Conservation (phyloP, 2,329 filamentous ascomycete genomes). For the Chrysoporthe deuterocubensis region DNA sequence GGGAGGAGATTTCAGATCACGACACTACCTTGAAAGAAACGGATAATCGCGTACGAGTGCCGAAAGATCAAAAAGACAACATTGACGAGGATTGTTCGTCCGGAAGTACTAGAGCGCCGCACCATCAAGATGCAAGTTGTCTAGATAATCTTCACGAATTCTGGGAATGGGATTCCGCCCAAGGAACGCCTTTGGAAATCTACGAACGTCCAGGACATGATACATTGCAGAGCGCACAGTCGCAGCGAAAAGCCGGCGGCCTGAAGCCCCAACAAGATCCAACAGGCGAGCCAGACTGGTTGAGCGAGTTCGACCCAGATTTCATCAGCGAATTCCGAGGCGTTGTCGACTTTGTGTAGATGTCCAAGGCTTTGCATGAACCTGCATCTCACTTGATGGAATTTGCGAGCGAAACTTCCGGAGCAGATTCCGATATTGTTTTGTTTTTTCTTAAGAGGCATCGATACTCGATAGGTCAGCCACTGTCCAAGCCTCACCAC, state of each 20-base stretch:
- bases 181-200: not conserved
- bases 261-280: not conserved
- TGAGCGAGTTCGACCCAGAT: constrained; percentile 21
- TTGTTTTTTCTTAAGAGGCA: not conserved
- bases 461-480: not conserved
- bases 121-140: no score
- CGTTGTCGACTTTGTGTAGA: constrained; percentile 25
- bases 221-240: not conserved
- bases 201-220: no score
- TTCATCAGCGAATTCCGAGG: constrained; percentile 21
- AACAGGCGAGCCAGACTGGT: constrained; percentile 14
- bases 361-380: not conserved
- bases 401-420: not conserved
- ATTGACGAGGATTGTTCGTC: not conserved
- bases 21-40: no score
- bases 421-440: no score
- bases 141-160: no score
- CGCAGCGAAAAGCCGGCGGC: not conserved
- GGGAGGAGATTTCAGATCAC: not conserved
- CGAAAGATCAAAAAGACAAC: not conserved
- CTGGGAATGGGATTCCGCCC: no score
- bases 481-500: no score
- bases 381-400: not conserved
- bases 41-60: not conserved
- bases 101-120: no score